Base-by-base conservation (phyloP, 2,329 filamentous ascomycete species). In the Neofusicoccum cordaticola region DNA sequence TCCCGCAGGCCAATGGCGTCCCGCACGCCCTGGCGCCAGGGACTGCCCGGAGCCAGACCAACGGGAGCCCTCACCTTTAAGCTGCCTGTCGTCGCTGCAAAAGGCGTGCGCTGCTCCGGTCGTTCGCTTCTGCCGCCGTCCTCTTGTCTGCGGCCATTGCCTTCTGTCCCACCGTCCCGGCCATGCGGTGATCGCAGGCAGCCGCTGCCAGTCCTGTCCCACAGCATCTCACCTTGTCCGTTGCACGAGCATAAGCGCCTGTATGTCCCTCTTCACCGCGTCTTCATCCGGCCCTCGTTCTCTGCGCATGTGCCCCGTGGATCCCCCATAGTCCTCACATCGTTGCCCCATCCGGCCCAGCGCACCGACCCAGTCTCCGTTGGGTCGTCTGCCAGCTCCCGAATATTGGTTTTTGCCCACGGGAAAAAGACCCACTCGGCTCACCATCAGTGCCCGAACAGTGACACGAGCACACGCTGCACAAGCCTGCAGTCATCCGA, bases 271-370 rank as follows among this genome's bases (percentile, higher is more conserved):
- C 39, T 17, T 47, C 56, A 47, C 56, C 53, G 53, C 39, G 53
- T 35, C 53, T 45, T 44, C n/a, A 1, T 34, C 53, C 56, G 31
- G 3, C 56, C 42, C 13, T 37, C 41, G 53, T 56, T 31, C 41
- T 19, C 13, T 58, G 53, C 45, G 57, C 39, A 37, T 47, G 57
- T 48, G 57, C 57, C 19, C 17, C 44, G 57, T 45, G 31, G 57
- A 61, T 61, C 57, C 34, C n/a, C 57, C 45, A 61, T 61, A 61
- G 57, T 27, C 45, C 22, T 17, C 42, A 19, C 58, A 62, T 62
- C 58, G 31, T 51, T 50, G 51, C 17, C 58, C 13, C 44, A 51
- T 50, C 31, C 13, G 58, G 58, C 58, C 15, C 42, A 34, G 45
- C 44, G 34, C 42, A 15, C 37, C 57, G 44, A 61, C 42, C 48